These are phyloP conservation scores for Lablab purpureus DNA, from an alignment of 306 rosid genomes.

Conservation along the genomic window DNA sequence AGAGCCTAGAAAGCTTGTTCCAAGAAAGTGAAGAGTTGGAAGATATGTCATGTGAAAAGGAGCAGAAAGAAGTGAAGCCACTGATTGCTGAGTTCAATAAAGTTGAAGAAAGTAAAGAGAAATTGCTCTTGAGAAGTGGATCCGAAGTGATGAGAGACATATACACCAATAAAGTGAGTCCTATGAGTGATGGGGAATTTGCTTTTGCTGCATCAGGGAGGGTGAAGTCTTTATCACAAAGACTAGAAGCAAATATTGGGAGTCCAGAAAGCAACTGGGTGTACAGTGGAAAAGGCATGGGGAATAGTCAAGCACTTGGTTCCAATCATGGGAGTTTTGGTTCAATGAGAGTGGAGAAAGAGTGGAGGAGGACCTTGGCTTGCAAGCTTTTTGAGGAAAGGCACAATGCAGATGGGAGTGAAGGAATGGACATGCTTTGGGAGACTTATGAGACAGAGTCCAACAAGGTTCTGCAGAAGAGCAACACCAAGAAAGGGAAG, in stretches of 20 bases:
- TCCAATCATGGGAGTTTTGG: slow-evolving; percentile 68
- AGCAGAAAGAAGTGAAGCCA: slow-evolving; percentile 45
- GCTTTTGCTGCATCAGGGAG: slow-evolving; percentile 34
- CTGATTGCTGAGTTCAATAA: slow-evolving; percentile 53
- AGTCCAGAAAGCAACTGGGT: slow-evolving; percentile 50
- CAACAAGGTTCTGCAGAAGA: slow-evolving; percentile 44
- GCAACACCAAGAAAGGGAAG: slow-evolving; percentile 63
- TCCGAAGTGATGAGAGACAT: slow-evolving; percentile 52
- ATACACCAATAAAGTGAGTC: slow-evolving; percentile 21
- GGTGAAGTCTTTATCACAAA: slow-evolving; percentile 52
- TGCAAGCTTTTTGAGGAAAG: slow-evolving; percentile 93
- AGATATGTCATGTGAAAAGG: slow-evolving; percentile 46
- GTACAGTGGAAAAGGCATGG: slow-evolving; percentile 40
- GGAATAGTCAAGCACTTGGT: slow-evolving; percentile 41
- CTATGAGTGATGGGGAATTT: slow-evolving; percentile 36
- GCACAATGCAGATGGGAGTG: slow-evolving; percentile 64
- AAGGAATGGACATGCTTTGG: slow-evolving; percentile 97
- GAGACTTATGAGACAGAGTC: slow-evolving; percentile 78
- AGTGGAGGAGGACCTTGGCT: slow-evolving; percentile 95
- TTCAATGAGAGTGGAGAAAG: slow-evolving; percentile 90
- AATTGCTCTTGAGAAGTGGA: slow-evolving; percentile 50
- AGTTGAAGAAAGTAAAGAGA: slow-evolving; percentile 61
- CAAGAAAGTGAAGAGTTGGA: slow-evolving; percentile 51
- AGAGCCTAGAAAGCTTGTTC: slow-evolving; percentile 55
- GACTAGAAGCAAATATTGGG: slow-evolving; percentile 44